A percentile compares a stretch with the other conserved stretches of the same genome.
These are phyloP conservation scores for Aphanocladium album DNA, from an alignment of 2,329 filamentous ascomycete species.

Conservation along the genomic window DNA sequence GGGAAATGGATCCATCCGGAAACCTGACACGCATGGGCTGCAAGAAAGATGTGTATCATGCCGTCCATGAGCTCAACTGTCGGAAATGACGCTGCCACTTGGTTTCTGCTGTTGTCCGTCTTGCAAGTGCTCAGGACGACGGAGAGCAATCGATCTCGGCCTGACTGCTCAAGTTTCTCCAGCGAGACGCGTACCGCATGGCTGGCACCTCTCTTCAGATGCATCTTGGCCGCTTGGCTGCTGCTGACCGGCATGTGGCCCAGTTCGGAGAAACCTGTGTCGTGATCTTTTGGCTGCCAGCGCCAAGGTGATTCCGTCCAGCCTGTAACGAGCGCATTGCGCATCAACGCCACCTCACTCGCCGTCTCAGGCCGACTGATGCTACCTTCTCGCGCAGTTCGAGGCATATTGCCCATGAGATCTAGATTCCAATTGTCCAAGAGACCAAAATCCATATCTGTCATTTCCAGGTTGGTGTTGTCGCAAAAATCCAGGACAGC, in stretches of 20 bases:
- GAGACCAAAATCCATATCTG: slow-evolving; percentile 47
- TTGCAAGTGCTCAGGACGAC: slow-evolving; percentile 58
- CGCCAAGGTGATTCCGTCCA: slow-evolving; percentile 48
- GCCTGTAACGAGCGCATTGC: slow-evolving; percentile 41
- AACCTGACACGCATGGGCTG: slow-evolving; percentile 50
- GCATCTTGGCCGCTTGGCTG: slow-evolving; percentile 32
- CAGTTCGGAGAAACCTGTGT: slow-evolving; percentile 41
- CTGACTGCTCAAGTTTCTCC: slow-evolving; percentile 41
- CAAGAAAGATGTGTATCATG: slow-evolving; percentile 56
- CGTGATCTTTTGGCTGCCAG: slow-evolving; percentile 41
- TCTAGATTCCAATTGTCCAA: slow-evolving; percentile 46
- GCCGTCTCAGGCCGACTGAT: slow-evolving; percentile 31
- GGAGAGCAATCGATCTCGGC: slow-evolving; percentile 58
- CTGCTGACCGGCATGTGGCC: slow-evolving; percentile 40
- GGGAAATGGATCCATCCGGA: slow-evolving; percentile 59
- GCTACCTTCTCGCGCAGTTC: slow-evolving; percentile 17
- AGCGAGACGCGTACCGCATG: slow-evolving; percentile 34
- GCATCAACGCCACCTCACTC: slow-evolving; percentile 40
- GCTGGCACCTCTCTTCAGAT: slow-evolving; percentile 34
- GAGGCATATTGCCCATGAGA: slow-evolving; percentile 17
- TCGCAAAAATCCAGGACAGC: slow-evolving; percentile 47
- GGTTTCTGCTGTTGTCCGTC: slow-evolving; percentile 42
- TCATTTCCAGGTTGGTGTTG: slow-evolving; percentile 45
- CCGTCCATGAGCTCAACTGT: slow-evolving; percentile 56
- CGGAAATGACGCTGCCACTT: slow-evolving; percentile 57